Evolutionary conservation across 352 stramenopile species (phyloP).

Genomic region (Globisporangium emineosum): DNA sequence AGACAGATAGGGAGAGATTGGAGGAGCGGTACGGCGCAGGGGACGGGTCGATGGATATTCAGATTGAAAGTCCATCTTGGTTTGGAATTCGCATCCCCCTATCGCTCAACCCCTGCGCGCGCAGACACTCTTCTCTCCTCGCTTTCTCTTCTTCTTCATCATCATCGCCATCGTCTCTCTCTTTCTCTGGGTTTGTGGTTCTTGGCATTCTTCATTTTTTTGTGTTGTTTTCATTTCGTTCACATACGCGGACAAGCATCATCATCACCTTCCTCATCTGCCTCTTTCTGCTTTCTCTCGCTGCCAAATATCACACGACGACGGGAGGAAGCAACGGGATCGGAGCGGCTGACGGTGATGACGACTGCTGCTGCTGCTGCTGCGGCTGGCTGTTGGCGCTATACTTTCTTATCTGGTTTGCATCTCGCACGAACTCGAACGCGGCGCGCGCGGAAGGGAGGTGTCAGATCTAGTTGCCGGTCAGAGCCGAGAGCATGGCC

Average conservation of each 20-base stretch:
- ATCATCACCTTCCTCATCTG: not conserved
- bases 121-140: not conserved
- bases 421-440: not conserved
- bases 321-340: not conserved
- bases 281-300: not conserved
- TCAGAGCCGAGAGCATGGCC: constrained; percentile 90
- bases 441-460: not conserved
- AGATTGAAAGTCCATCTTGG: not conserved
- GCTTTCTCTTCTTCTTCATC: not conserved
- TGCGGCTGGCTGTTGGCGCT: constrained; percentile 6
- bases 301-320: constrained; percentile 12
- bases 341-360: not conserved
- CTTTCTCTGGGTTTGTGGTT: not conserved
- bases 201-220: constrained; percentile 6
- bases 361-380: not conserved
- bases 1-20: not conserved
- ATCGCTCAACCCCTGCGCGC: not conserved
- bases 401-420: constrained; percentile 5
- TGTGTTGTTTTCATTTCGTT: constrained; percentile 11
- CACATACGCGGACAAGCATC: constrained; percentile 8
- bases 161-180: not conserved
- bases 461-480: constrained; percentile 41
- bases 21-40: not conserved
- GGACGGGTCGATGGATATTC: not conserved
- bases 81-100: not conserved